Evolutionary conservation across 1,284 basidiomycete species (phyloP).

Genomic region (Hymenochaete sp.): DNA sequence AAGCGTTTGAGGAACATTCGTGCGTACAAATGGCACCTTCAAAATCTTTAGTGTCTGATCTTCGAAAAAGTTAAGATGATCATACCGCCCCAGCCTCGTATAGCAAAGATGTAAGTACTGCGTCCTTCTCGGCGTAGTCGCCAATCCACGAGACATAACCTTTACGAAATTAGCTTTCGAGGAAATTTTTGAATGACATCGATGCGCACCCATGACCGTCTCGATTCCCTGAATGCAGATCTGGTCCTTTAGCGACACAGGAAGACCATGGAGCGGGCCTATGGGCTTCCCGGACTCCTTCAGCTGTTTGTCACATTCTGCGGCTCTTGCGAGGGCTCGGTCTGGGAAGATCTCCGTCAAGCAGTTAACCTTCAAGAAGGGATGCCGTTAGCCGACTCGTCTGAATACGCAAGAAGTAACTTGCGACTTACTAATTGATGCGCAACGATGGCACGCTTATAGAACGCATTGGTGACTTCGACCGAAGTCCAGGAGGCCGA

Average conservation of each 20-base stretch:
- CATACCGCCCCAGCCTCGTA: constrained; percentile 53
- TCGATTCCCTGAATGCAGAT: constrained; percentile 44
- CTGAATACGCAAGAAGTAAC: neutral
- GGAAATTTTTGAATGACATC: constrained; percentile 2
- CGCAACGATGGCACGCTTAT: constrained; percentile 72
- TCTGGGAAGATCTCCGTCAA: constrained; percentile 63
- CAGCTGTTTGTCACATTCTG: constrained; percentile 48
- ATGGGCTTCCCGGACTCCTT: constrained; percentile 38
- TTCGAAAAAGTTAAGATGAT: too few relatives aligned
- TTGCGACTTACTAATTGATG: constrained; percentile 62
- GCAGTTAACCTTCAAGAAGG: constrained; percentile 46
- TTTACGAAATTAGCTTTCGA: constrained; percentile 21
- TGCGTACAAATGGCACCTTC: constrained; percentile 63
- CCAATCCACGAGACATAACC: constrained; percentile 66
- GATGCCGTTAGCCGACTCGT: constrained; percentile 15
- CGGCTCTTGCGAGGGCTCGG: constrained; percentile 47
- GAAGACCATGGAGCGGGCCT: constrained; percentile 56
- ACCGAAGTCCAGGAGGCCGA: constrained; percentile 48
- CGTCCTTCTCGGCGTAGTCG: constrained; percentile 42
- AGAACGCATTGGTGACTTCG: constrained; percentile 66
- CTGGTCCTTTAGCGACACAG: constrained; percentile 58
- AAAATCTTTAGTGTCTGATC: too few relatives aligned
- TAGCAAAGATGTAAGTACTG: constrained; percentile 52
- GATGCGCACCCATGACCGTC: constrained; percentile 39
- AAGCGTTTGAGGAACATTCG: constrained; percentile 63